Base-by-base conservation (phyloP, 2,329 filamentous ascomycete genomes). In the Coniosporium tulheliwenetii region DNA sequence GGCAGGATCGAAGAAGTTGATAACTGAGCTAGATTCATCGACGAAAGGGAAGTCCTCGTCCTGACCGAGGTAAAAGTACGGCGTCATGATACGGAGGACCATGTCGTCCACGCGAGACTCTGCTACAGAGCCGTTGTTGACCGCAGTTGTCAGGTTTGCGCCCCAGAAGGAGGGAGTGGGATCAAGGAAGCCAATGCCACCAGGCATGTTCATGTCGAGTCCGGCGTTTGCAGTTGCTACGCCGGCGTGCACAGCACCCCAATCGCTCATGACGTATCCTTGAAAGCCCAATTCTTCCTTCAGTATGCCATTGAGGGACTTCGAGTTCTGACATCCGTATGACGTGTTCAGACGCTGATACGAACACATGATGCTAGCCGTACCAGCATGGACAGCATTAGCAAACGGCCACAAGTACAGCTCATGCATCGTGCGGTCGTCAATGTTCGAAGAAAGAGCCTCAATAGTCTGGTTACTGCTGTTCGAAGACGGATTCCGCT, bases 11-110 rank as follows among this genome's bases (percentile, higher is more conserved):
- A 33, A 33, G 31, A 33, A 33, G 42, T 83, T 69, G 52, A 94
- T 94, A 36, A 94, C 84, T 1, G 82, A 5, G 54, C 47, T 1
- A 60, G 62, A n/a, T n/a, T n/a, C n/a, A n/a, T n/a, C n/a, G n/a
- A n/a, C n/a, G n/a, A n/a, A n/a, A n/a, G n/a, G n/a, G 49, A 55
- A 64, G 29, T 57, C 50, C n/a, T 55, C 48, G 40, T 66, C 57
- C 43, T 67, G 63, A 16, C 59, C 52, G 14, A 66, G 52, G 40
- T 58, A 56, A 52, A 59, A 69, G 47, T 65, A 69, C 0, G 63
- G 58, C 2, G 64, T 63, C 52, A 69, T 55, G 46, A 67, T 63
- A 9, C 66, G 59, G 14, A 54, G 49, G 5, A 59, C 57, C 65
- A 69, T 69, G 46, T 70, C 66, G 41, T 67, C 56, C 15, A 69